phyloP scores from a whole-genome alignment of 2,329 filamentous ascomycete species.

The Dissoconium aciculare region DNA sequence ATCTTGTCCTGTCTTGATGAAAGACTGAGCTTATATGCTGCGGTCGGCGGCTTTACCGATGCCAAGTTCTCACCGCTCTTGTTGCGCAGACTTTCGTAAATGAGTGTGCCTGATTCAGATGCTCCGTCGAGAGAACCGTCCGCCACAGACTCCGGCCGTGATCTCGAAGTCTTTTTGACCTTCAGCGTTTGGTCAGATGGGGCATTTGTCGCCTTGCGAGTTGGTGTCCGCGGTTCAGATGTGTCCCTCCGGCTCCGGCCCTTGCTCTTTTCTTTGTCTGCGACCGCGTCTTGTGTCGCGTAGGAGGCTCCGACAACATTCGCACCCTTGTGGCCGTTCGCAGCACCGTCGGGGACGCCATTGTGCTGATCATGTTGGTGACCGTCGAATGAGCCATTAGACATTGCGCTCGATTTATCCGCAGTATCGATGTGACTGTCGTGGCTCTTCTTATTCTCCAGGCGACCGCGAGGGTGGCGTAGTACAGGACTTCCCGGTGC shows the following conservation, averaged over 20 bases:
- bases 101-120: conserved; percentile 15
- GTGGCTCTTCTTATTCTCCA: conserved; percentile 14
- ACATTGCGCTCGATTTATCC: conserved; percentile 13
- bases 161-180: not conserved
- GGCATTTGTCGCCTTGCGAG: not conserved
- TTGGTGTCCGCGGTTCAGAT: conserved; percentile 1
- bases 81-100: conserved; percentile 32
- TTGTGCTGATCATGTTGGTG: conserved; percentile 6
- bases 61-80: conserved; percentile 31
- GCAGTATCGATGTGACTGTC: conserved; percentile 15
- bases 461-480: conserved; percentile 16
- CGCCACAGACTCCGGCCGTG: conserved; percentile 4
- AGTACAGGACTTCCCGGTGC: conserved; percentile 20
- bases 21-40: conserved; percentile 11
- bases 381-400: conserved; percentile 4
- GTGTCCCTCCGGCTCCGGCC: too few relatives aligned
- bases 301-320: conserved; percentile 6
- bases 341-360: conserved; percentile 6
- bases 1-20: conserved; percentile 24
- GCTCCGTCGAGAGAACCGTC: conserved; percentile 7
- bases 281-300: conserved; percentile 1
- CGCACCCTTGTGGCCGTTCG: conserved; percentile 1
- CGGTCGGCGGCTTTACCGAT: conserved; percentile 13
- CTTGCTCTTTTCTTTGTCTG: conserved; percentile 8
- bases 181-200: not conserved